Percentiles rank a stretch among this genome's conserved stretches.
Evolutionary conservation across 495 filamentous ascomycete genomes (phyloP).

Genomic region (Penicillium bialowiezense): DNA sequence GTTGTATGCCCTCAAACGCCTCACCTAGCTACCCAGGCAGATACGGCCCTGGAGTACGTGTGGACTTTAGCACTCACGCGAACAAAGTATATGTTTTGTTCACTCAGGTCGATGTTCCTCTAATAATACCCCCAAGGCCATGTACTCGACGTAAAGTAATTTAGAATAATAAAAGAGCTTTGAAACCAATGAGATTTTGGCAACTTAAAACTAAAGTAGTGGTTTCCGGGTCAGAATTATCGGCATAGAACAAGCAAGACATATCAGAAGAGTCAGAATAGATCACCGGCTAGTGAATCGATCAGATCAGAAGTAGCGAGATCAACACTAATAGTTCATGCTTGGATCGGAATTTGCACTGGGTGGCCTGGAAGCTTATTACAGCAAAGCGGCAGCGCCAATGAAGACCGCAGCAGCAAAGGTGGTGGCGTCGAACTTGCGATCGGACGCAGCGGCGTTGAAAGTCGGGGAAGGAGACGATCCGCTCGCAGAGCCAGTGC

Average conservation of each 20-base stretch:
- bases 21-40: no score
- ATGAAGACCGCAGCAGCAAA: constrained; percentile 39
- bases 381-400: constrained; percentile 39
- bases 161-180: no score
- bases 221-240: not conserved
- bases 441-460: constrained; percentile 17
- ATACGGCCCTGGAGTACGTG: no score
- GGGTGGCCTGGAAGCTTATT: constrained; percentile 6
- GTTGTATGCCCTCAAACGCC: no score
- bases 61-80: no score
- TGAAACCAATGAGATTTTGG: constrained; percentile 8
- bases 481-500: not conserved
- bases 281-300: constrained; percentile 2
- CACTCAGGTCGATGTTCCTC: no score
- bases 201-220: not conserved
- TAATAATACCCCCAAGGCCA: no score
- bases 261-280: constrained; percentile 11
- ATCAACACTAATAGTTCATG: constrained; percentile 14
- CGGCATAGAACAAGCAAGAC: constrained; percentile 9
- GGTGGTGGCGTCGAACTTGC: constrained; percentile 34
- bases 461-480: constrained; percentile 5
- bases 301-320: constrained; percentile 12
- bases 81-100: no score
- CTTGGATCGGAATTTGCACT: constrained; percentile 10
- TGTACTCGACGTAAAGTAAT: no score